Percentiles rank a stretch among this genome's conserved stretches.
These are phyloP conservation scores for Triangularia setosa DNA, from an alignment of 2,329 filamentous ascomycete species.

Conservation along the genomic window DNA sequence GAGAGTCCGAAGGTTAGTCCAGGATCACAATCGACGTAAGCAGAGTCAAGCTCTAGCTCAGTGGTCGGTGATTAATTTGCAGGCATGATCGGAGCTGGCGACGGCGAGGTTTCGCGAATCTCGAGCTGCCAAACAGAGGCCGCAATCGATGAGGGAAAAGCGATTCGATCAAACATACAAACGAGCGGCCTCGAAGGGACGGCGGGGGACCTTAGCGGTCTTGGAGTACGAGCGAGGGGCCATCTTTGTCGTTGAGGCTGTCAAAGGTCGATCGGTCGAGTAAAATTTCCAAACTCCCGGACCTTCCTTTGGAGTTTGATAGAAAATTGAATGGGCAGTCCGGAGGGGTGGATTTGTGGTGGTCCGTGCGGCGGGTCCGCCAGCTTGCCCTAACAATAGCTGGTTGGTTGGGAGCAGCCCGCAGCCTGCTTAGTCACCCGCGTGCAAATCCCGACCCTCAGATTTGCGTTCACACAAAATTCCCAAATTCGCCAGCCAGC, in stretches of 20 bases:
- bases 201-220: constrained; percentile 94
- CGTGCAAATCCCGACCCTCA: constrained; percentile 18
- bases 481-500: constrained; percentile 24
- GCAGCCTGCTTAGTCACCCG: constrained; percentile 26
- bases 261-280: constrained; percentile 25
- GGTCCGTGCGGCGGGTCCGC: constrained; percentile 25
- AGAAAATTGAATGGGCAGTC: constrained; percentile 23
- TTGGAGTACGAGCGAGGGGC: constrained; percentile 80
- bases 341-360: constrained; percentile 24
- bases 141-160: constrained; percentile 22
- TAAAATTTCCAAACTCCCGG: constrained; percentile 18
- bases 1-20: constrained; percentile 61
- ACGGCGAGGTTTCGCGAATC: background rate
- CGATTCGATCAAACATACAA: constrained; percentile 64
- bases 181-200: constrained; percentile 99
- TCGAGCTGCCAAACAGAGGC: constrained; percentile 85
- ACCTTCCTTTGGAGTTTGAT: constrained; percentile 4
- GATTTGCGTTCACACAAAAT: constrained; percentile 29
- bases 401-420: constrained; percentile 5
- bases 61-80: constrained; percentile 67
- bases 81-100: constrained; percentile 21
- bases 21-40: constrained; percentile 81
- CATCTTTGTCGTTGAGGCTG: constrained; percentile 35
- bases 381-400: constrained; percentile 25
- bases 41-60: constrained; percentile 97